Evolutionary conservation across 371 early-diverging fungal genomes (phyloP), one percentile per base, ranked within the genome.

Genomic region (Rhizomucor miehei): DNA sequence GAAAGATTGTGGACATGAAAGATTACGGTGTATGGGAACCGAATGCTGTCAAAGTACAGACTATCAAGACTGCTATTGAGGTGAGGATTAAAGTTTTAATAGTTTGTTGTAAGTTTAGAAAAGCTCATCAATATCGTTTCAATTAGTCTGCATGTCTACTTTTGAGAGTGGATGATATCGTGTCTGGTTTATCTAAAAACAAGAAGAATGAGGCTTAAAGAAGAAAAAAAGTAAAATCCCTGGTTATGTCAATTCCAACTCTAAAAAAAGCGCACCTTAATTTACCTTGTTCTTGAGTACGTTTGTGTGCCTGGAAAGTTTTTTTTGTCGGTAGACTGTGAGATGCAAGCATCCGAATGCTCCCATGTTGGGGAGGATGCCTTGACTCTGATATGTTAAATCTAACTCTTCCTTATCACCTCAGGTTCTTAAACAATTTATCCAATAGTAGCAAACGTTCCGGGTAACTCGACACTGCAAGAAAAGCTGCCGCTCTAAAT

Each of bases 41-140:
- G n/a, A 85, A 89, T 56, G 93, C 96, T 14, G 99, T 99, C 60
- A 99, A 99, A 82, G 88, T 92, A 20, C 99, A 99, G 83, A 95
- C 94, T 6, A 83, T 99, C 75, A 99, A 99, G 88, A 97, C 99
- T 29, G 99, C 99, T n/a, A 92, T 99, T 65, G 99, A 99, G 73
- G 86, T 86, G 63, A 57, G 51, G 29, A 20, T 24, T 43, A 43
- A 37, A 11, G 45, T 23, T 43, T 6, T 23, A 59, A 20, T 45
- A 46, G 21, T 25, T 39, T 37, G 39, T 55, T 50, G 46, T 53
- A 14, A 29, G 29, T 29, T 29, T 9, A 44, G 45, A 14, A 44
- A 44, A 56, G 21, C 36, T 23, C 8, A 38, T 8, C 43, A 43
- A 37, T 24, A 21, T 25, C 2, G 25, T 25, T 13, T 17, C 0